Evolutionary conservation across 2,329 filamentous ascomycete species (phyloP), one percentile per base, ranked within the genome.

Genomic region (Paecilomyces sp.): DNA sequence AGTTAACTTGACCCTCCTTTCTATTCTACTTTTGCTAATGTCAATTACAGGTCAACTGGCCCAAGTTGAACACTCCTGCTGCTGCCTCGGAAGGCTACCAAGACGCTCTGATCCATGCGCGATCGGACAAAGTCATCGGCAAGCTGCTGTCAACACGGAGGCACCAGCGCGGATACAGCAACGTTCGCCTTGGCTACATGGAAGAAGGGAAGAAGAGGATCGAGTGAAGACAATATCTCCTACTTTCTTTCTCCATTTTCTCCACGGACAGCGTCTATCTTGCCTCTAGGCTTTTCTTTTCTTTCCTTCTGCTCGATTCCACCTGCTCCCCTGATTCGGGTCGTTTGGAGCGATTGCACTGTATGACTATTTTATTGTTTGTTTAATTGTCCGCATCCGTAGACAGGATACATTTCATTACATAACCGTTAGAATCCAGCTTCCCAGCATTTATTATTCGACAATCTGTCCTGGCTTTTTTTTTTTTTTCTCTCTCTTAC

Each of bases 131-230:
- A 61, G 74, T 99, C 18, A 83, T 97, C 55, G 94, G 94, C 2
- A 78, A 84, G 13, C 84, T 96, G 62, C 83, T 95, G 24, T 71
- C 75, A 34, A 64, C 69, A 6, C 81, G 83, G 30, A 79, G 77
- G 62, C 92, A 96, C 71, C 90, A 96, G 75, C 83, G 92, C 15
- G 91, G 92, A 2, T 84, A 91, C 63, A 96, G 91, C 77, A 90
- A 90, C 65, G 88, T 89, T 52, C 83, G 91, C 62, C 88, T 95
- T 67, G 83, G 91, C 33, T 94, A 89, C 67, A 85, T 95, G 58
- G 94, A 99, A 75, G 94, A 99, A 77, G 94, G 94, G 57, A 99
- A 99, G 84, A 99, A 97, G 84, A 90, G 94, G 73, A 95, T 96
- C 70, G 94, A 99, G 64, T 80, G 73, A 63, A 61, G 3, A 15